Base-by-base conservation (phyloP, 2,329 filamentous ascomycete genomes). In the Fusarium transvaalense region DNA sequence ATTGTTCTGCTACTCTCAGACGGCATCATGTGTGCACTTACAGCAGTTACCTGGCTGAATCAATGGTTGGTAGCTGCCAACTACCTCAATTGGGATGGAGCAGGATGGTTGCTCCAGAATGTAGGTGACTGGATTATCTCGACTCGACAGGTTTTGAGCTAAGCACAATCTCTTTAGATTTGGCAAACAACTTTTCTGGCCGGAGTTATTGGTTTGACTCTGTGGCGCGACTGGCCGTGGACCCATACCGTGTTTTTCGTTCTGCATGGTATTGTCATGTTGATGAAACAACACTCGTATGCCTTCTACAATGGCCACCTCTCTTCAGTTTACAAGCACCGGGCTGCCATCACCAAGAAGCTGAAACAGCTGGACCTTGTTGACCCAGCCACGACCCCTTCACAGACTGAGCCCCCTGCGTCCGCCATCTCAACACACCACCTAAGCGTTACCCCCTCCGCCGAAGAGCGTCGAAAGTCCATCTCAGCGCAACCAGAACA, bases 201-300 rank as follows among this genome's bases (percentile, higher is more conserved):
- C 6, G 82, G 82, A 10, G 85, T 91, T 5, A 81, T 94, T 7
- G 86, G 85, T 52, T 87, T 91, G 81, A 90, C 91, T 0, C 84
- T 91, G 50, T 85, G 89, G 74, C 85, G 91, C 6, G 87, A 93
- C 51, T 95, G 92, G 92, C 90, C 91, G 2, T 94, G 92, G 92
- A 92, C 92, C 15, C 92, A 93, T 73, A 92, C 91, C 3, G 89
- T 93, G 19, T 93, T 92, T 76, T 91, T 92, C 51, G 88, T 92
- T 12, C 81, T 94, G 19, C 91, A 94, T 74, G 88, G 88, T 15
- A 80, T 94, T 56, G 87, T 91, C 5, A 91, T 94, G 84, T 76
- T 94, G 25, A 94, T 94, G 92, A 95, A 95, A 81, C 91, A 93
- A 78, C 92, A 94, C 76, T 91, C 89, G 19, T 94, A 92, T 74